A percentile compares a stretch with the other conserved stretches of the same genome.
These are phyloP conservation scores for Erysimum cheiranthoides DNA, from an alignment of 345 rosid species.

Conservation along the genomic window DNA sequence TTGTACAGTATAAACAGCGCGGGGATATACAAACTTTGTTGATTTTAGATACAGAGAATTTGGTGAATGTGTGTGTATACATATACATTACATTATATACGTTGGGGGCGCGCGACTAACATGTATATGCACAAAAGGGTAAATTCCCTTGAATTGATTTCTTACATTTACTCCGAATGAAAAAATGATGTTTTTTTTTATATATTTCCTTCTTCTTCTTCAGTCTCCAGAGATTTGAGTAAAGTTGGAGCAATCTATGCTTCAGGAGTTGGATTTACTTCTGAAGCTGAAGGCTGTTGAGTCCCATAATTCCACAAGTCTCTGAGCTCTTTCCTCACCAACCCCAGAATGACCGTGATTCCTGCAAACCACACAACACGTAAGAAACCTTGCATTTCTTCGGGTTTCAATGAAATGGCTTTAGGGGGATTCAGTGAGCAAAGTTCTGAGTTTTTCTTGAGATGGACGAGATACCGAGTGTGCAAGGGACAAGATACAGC, in stretches of 20 bases:
- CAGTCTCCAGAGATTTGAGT: constrained; percentile 1
- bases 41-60: not conserved
- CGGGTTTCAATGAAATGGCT: not conserved
- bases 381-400: constrained; percentile 1
- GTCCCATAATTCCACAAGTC: constrained; percentile 64
- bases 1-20: not conserved
- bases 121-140: constrained; percentile 30
- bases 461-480: constrained; percentile 64
- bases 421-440: not conserved
- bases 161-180: constrained; percentile 1
- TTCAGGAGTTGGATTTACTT: constrained; percentile 31
- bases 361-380: constrained; percentile 50
- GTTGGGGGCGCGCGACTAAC: constrained; percentile 16
- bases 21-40: not conserved
- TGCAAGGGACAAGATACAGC: constrained; percentile 99
- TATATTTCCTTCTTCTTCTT: not conserved
- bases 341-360: constrained; percentile 58
- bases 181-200: not conserved
- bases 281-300: constrained; percentile 38
- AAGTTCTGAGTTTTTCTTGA: not conserved
- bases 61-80: not conserved
- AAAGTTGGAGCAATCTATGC: constrained; percentile 31
- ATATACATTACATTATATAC: constrained; percentile 23
- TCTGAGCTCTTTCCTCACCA: constrained; percentile 68
- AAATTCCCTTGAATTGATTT: not conserved